Conservation (phyloP, 202 grass and related monocot genomes). For the Zizania palustris region DNA sequence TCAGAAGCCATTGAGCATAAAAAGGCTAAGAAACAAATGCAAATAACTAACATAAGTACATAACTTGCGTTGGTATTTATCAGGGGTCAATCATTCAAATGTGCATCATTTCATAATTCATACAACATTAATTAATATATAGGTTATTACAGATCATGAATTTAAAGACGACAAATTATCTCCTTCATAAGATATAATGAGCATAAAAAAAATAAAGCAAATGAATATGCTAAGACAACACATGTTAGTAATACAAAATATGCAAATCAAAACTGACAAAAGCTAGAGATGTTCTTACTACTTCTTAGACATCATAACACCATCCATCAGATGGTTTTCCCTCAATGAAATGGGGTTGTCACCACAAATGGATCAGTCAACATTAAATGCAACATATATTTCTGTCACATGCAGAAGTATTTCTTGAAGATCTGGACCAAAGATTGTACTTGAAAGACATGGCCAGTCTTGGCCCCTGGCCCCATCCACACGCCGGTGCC, state of each 20-base stretch:
- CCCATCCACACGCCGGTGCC: too few species aligned
- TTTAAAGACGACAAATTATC: conserved; percentile 25
- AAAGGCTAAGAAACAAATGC: not conserved
- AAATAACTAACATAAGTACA: conserved; percentile 1
- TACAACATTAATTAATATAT: conserved; percentile 7
- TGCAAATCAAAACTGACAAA: not conserved
- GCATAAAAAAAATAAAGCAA: not conserved
- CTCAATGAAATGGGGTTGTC: not conserved
- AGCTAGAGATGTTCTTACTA: not conserved
- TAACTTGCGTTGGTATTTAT: not conserved
- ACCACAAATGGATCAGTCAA: not conserved
- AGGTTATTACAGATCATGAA: conserved; percentile 3
- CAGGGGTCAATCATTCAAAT: conserved; percentile 18
- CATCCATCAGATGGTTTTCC: not conserved
- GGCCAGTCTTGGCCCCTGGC: too few species aligned
- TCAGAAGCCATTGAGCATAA: not conserved
- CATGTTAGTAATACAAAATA: not conserved
- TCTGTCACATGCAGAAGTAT: too few species aligned
- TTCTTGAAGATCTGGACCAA: too few species aligned
- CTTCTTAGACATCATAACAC: not conserved
- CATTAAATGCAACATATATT: not conserved
- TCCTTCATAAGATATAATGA: not conserved
- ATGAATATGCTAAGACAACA: conserved; percentile 8
- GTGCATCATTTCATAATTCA: conserved; percentile 12
- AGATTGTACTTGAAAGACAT: too few species aligned